A percentile compares a stretch with the other conserved stretches of the same genome.
These are phyloP conservation scores for Nicotiana benthamiana DNA, from an alignment of 257 asterid genomes.

Conservation along the genomic window DNA sequence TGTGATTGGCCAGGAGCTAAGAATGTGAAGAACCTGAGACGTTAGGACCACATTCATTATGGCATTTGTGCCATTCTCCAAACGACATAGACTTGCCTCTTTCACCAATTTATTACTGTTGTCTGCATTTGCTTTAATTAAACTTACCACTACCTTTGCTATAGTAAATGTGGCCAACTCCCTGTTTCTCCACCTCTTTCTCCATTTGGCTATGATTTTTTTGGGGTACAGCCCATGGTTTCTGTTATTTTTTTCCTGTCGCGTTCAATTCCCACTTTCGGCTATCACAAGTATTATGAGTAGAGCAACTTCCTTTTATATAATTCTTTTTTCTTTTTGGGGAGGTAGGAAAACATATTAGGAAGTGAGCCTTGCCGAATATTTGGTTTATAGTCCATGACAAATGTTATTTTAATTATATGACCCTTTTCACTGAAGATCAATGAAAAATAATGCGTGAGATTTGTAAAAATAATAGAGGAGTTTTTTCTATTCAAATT, in stretches of 20 bases:
- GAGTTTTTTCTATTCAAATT: too few relatives aligned
- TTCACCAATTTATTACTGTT: not conserved
- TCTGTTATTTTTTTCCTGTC: not conserved
- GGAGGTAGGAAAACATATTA: not conserved
- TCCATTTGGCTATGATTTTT: not conserved
- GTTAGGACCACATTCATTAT: slow-evolving; percentile 5
- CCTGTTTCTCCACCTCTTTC: not conserved
- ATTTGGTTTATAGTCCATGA: too few relatives aligned
- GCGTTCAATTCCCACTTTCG: not conserved
- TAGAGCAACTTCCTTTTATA: not conserved
- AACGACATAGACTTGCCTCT: not conserved
- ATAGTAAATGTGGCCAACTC: not conserved
- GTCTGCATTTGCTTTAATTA: not conserved
- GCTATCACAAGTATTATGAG: not conserved
- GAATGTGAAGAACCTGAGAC: not conserved
- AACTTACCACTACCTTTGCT: not conserved
- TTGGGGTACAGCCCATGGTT: not conserved
- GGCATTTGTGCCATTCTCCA: not conserved
- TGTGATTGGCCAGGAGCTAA: not conserved
- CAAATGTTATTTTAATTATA: too few relatives aligned
- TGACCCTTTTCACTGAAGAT: too few relatives aligned
- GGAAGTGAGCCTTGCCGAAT: not conserved
- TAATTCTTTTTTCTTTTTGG: not conserved
- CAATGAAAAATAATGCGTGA: too few relatives aligned
- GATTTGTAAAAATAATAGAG: too few relatives aligned